Evolutionary conservation across 176 grass and related monocot species (phyloP), one percentile per base, ranked within the genome.

Genomic region (Musa schizocarpa): DNA sequence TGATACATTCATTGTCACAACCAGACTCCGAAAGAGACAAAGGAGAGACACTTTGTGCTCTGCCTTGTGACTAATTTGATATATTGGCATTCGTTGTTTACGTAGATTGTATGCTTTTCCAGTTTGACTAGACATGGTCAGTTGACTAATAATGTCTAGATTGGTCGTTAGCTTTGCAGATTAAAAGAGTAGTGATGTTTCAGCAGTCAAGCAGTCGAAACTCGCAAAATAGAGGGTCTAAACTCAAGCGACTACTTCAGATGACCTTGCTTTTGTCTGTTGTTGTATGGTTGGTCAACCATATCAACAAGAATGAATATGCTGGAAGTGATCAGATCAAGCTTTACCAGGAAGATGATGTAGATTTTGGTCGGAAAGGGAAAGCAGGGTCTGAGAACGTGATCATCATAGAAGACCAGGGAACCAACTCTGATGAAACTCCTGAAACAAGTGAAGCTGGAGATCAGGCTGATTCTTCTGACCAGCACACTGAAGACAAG

Each of bases 221-320:
- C 64, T 84, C 84, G 57, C 88, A 84, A 79, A 82, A 84, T 73
- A 81, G 68, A 86, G 86, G 84, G 65, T 85, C 90, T 72, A 92
- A 78, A 80, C 22, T 89, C 76, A 92, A 89, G 83, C 89, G 76
- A 34, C 22, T 80, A 54, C 70, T 92, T 50, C 84, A 92, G 71
- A 84, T 76, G 63, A 53, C 84, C 2, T 69, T 92, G 13, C 76
- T 92, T 89, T 59, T 87, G 51, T 81, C 59, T 81, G 79, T 89
- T 51, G 54, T 80, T 56, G 52, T 87, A 66, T 92, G 90, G 90
- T 82, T 89, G 83, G 49, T 81, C 19, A 86, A 89, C 81, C 86
- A 85, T 69, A 75, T 89, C 58, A 92, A 82, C 76, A 89, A 87
- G 83, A 88, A 82, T 53, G 90, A 86, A 50, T 81, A 84, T 77